Conservation (phyloP, 257 asterid genomes). For the Primulina eburnea region DNA sequence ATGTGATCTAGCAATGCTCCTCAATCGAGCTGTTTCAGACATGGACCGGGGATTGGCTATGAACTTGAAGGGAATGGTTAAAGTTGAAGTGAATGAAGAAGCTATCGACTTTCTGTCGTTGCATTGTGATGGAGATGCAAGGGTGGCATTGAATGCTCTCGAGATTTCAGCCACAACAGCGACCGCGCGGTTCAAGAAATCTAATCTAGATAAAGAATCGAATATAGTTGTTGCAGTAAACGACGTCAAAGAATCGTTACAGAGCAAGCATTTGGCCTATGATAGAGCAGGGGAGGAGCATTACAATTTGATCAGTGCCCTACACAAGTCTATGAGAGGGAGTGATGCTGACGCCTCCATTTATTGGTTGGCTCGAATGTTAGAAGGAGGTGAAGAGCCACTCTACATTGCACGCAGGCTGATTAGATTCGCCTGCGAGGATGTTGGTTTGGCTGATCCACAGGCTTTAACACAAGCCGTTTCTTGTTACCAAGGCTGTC, state of each 20-base stretch:
- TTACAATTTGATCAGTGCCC: conserved; percentile 74
- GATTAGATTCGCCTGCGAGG: conserved; percentile 12
- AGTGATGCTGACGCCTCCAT: conserved; percentile 52
- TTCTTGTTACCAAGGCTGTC: conserved; percentile 83
- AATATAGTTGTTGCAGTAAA: conserved; percentile 8
- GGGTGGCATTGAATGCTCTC: conserved; percentile 67
- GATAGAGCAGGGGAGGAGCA: conserved; percentile 83
- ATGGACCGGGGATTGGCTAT: conserved; percentile 35
- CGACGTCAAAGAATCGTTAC: conserved; percentile 65
- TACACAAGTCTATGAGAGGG: conserved; percentile 87
- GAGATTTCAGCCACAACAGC: conserved; percentile 65
- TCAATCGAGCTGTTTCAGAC: conserved; percentile 48
- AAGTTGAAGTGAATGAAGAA: conserved; percentile 33
- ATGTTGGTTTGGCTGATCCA: conserved; percentile 65
- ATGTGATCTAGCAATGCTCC: conserved; percentile 35
- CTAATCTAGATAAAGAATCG: not conserved
- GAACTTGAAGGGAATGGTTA: conserved; percentile 4
- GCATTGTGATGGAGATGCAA: conserved; percentile 70
- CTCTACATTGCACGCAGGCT: conserved; percentile 78
- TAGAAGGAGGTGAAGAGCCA: conserved; percentile 83
- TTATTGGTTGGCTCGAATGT: conserved; percentile 82
- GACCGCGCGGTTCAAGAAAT: conserved; percentile 22
- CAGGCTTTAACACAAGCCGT: conserved; percentile 75
- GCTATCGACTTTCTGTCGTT: conserved; percentile 49
- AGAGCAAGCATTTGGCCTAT: conserved; percentile 70